Evolutionary conservation across 768 basidiomycete species (phyloP), one percentile per base, ranked within the genome.

Genomic region (Trametopsis cervina): DNA sequence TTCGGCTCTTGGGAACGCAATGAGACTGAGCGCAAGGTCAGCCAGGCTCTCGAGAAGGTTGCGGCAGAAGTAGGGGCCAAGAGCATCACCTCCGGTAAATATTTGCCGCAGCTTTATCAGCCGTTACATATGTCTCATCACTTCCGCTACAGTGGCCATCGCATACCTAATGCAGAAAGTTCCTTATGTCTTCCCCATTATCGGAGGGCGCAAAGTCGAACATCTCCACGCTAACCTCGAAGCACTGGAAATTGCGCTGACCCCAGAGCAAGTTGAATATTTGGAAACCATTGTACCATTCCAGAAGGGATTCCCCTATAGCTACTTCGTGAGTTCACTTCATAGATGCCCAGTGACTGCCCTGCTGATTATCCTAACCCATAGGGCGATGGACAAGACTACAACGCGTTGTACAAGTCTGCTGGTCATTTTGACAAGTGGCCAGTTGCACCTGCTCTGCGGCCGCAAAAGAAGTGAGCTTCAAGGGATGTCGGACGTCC

Each of bases 151-250:
- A 69, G 73, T 76, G 3, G 73, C 74, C 6, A 72, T 78, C 46
- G 73, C 74, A 10, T 77, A 76, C 47, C 59, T 78, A 12, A 60
- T 78, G 60, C 71, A 76, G 22, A 79, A 77, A 55, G 63, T 69
- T 2, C 69, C 70, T 0, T 74, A 64, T 44, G 72, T 74, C 0
- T 76, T 77, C 59, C 74, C 74, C 1, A 65, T 76, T 50, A 57
- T 76, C 20, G 74, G 75, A 2, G 70, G 73, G 0, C 65, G 74
- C 35, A 79, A 75, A 52, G 60, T 75, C 24, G 74, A 74, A 51
- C 72, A 78, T 26, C 57, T 78, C 6, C 39, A 62, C 40, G 67
- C 66, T 36, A 80, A 78, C 51, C 46, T 77, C 18, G 68, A 77
- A 53, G 74, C 76, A 1, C 55, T 78, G 2, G 63, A 68, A 11